Percentiles rank a stretch among this genome's conserved stretches.
phyloP scores from a whole-genome alignment of 2,329 filamentous ascomycete species.

The Pleoardoris graminearum region DNA sequence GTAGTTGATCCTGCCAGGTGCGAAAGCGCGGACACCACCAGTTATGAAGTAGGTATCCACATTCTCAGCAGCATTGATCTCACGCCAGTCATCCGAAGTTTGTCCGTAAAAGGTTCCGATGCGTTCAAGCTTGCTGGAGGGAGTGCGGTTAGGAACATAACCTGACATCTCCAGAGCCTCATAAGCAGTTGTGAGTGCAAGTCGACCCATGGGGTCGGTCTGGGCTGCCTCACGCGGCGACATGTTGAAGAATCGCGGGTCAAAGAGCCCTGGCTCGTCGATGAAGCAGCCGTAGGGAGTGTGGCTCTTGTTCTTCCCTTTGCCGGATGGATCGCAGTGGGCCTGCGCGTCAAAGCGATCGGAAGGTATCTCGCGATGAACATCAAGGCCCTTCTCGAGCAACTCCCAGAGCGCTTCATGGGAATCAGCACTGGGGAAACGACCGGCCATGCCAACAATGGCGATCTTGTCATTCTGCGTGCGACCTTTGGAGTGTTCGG shows the following conservation, averaged over 20 bases:
- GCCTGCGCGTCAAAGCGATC: conserved; percentile 75
- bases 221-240: conserved; percentile 78
- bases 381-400: conserved; percentile 73
- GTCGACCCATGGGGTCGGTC: conserved; percentile 79
- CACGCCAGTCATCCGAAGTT: conserved; percentile 76
- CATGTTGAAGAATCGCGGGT: conserved; percentile 87
- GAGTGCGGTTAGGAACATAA: conserved; percentile 72
- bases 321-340: conserved; percentile 72
- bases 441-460: conserved; percentile 80
- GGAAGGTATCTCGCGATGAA: conserved; percentile 67
- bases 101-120: conserved; percentile 77
- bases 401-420: conserved; percentile 76
- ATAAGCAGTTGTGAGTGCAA: conserved; percentile 76
- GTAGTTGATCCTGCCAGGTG: conserved; percentile 70
- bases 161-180: conserved; percentile 82
- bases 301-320: conserved; percentile 74
- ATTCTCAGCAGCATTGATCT: conserved; percentile 72
- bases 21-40: conserved; percentile 64
- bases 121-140: conserved; percentile 65
- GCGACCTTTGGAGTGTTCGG: conserved; percentile 43
- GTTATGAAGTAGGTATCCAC: conserved; percentile 72
- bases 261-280: conserved; percentile 75
- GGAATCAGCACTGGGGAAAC: conserved; percentile 73
- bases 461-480: conserved; percentile 71
- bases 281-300: conserved; percentile 78